Evolutionary conservation across 495 filamentous ascomycete species (phyloP), one percentile per base, ranked within the genome.

Genomic region (Clavariopsis aquatica): DNA sequence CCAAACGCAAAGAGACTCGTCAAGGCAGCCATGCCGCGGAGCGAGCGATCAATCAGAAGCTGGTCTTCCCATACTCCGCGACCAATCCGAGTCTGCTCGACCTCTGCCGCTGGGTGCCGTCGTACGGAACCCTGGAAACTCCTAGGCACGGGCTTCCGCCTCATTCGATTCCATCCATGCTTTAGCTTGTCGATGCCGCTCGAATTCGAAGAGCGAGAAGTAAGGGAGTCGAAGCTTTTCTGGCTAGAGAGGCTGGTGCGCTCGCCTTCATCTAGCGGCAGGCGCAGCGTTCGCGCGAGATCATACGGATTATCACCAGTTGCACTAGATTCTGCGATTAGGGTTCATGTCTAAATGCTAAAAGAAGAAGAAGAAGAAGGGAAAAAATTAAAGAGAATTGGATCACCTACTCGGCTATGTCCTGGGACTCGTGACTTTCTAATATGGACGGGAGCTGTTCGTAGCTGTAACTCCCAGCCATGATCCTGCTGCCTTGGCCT

Each of bases 31-130:
- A 69, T 65, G 6, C 22, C 22, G 19, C 66, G 56, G 20, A 69
- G 38, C 1, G 62, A 62, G 5, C 62, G 66, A 47, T 69, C 66
- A 1, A 61, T 52, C 8, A 69, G 53, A 10, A 65, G 41, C 27
- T 69, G 66, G 31, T 69, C 66, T 28, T 69, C 57, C 66, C 66
- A 65, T 29, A 60, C 47, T n/a, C 66, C 62, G 29, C 56, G 62
- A 31, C 66, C 62, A 1, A 69, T 62, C 13, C 66, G 62, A 15
- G 57, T 63, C 15, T 46, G 61, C 20, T 69, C 36, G 22, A 63
- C 64, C 7, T 69, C 66, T 43, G 56, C 49, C 8, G 49, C 60
- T 1, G 52, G 52, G 15, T 64, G 53, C 45, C 43, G 52, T 19
- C 43, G 28, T 24, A 60, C 52, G 2, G 49, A 64, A 12, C 55